Base-by-base conservation (phyloP, 495 filamentous ascomycete genomes). In the Tuber brumale region DNA sequence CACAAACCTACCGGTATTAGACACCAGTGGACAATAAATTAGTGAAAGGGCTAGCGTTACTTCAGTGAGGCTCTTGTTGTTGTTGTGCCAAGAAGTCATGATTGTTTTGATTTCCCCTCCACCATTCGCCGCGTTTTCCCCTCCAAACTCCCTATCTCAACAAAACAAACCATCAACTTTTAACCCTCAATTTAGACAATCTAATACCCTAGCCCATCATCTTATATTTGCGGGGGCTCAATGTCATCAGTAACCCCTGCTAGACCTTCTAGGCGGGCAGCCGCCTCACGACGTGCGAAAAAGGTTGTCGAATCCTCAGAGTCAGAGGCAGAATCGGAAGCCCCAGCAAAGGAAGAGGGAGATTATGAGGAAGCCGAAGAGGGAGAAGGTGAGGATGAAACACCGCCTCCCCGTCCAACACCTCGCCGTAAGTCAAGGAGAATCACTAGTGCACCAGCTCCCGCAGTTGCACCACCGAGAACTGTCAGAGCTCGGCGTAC, bases 241-340 rank as follows among this genome's bases (percentile, higher is more conserved):
- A 92, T 92, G 84, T 90, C 92, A 77, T 88, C 78, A 39, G 70
- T 72, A 57, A 75, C 70, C 73, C 76, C 78, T 46, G 72, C 89
- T 79, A 87, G 94, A 82, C 90, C 93, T 37, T 89, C 92, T 74
- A 89, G 94, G 82, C 89, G 94, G 77, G 91, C 89, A 41, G 91
- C 92, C 42, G 83, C 92, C 42, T 88, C 92, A 72, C 89, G 89
- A 80, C 90, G 89, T 77, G 3, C 23, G 48, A 57, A 57, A 57
- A 87, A 90, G 27, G 87, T 94, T 43, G 85, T 94, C 74, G 93
- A 97, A 72, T 92, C 92, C 35, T 91, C 92, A 5, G 89, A 89
- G 71, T 88, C 89, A 16, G 93, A 94, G 44, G 92, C 92, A 18
- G 48, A 57, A 57, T 57, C 23, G 23, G 88, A 90, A 70, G 85